These are phyloP conservation scores for Microsporum audouinii DNA, from an alignment of 2,329 filamentous ascomycete genomes.

Conservation along the genomic window DNA sequence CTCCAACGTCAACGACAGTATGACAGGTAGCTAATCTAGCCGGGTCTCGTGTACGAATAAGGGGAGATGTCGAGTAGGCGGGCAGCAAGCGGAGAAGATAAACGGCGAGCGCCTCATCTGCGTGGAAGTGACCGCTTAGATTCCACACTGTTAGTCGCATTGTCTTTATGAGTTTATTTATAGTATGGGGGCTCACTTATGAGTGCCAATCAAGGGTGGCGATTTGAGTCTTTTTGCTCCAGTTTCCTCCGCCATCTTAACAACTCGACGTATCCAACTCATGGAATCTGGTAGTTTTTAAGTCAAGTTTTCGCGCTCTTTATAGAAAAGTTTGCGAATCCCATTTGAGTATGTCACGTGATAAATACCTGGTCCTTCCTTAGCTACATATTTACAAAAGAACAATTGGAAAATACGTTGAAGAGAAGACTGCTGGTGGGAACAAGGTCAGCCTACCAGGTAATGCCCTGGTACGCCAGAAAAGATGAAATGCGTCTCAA, in stretches of 20 bases:
- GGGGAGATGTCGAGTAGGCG: slow-evolving; percentile 58
- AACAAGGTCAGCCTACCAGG: no score
- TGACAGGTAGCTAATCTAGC: slow-evolving; percentile 68
- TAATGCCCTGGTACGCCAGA: no score
- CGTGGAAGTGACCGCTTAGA: slow-evolving; percentile 80
- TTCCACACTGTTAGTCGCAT: neutral
- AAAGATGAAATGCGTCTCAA: no score
- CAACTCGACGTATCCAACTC: neutral
- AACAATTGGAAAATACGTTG: no score
- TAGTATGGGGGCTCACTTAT: slow-evolving; percentile 47
- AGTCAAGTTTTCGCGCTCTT: neutral
- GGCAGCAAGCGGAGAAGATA: slow-evolving; percentile 89
- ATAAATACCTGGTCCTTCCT: no score
- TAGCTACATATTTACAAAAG: no score
- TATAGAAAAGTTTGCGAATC: no score
- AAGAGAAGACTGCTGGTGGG: no score
- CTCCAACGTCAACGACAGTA: slow-evolving; percentile 95
- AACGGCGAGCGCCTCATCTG: slow-evolving; percentile 92
- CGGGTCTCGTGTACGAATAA: slow-evolving; percentile 82
- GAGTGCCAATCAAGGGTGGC: slow-evolving; percentile 68
- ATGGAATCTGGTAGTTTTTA: neutral
- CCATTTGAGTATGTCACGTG: no score
- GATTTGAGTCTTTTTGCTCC: slow-evolving; percentile 77
- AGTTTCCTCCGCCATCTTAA: slow-evolving; percentile 54
- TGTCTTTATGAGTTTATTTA: neutral